These are phyloP conservation scores for Vaccinium vitisidaea DNA, from an alignment of 148 eudicot genomes.

Conservation along the genomic window DNA sequence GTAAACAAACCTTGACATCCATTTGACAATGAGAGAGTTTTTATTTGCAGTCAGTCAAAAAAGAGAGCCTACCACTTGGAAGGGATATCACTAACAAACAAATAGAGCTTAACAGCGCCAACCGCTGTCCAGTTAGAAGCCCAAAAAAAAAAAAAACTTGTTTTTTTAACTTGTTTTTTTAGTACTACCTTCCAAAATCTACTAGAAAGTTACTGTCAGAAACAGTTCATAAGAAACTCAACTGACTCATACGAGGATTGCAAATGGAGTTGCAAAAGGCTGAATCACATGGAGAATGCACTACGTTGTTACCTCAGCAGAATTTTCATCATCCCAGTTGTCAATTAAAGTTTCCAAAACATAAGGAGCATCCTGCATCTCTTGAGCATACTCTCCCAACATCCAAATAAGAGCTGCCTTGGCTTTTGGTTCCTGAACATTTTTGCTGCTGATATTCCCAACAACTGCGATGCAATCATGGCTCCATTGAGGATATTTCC, in stretches of 20 bases:
- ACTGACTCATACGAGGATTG: not conserved
- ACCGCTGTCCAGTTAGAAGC: not conserved
- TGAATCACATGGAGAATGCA: constrained; percentile 10
- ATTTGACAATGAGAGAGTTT: not conserved
- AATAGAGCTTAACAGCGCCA: not conserved
- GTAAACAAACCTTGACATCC: not conserved
- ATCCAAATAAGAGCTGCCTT: constrained; percentile 99
- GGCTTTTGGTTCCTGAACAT: constrained; percentile 97
- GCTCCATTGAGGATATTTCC: too few relatives aligned
- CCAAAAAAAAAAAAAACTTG: not conserved
- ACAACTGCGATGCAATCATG: constrained; percentile 98
- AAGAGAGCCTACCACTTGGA: not conserved
- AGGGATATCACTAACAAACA: not conserved
- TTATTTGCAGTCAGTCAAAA: not conserved
- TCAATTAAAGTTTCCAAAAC: constrained; percentile 76
- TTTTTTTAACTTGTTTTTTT: too few relatives aligned
- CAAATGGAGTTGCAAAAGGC: not conserved
- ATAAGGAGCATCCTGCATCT: constrained; percentile 97
- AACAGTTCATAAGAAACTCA: not conserved
- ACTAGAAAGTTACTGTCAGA: constrained; percentile 3
- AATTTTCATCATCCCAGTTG: constrained; percentile 93
- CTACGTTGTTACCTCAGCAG: constrained; percentile 70
- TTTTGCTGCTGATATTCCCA: constrained; percentile 95
- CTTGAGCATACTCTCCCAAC: constrained; percentile 98
- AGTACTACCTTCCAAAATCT: not conserved